phyloP scores from a whole-genome alignment of 495 filamentous ascomycete species.

The Penicillium lagena region DNA sequence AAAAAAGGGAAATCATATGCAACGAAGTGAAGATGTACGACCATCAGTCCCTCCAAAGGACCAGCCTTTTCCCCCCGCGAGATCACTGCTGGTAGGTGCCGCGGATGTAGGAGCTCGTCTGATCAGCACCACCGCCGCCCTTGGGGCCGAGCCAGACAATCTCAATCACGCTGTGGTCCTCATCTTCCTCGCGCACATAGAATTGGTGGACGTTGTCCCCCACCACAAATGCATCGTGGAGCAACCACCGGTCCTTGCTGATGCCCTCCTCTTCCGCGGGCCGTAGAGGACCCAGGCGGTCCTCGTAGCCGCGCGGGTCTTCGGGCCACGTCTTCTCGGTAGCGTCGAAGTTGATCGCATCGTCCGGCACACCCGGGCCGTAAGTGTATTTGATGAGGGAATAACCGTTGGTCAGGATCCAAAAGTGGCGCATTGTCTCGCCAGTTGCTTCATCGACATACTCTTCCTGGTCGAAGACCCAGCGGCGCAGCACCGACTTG shows the following conservation, averaged over 20 bases:
- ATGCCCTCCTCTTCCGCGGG: slow-evolving; percentile 34
- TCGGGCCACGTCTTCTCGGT: slow-evolving; percentile 60
- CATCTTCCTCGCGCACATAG: slow-evolving; percentile 41
- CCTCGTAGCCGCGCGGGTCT: slow-evolving; percentile 42
- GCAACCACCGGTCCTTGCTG: slow-evolving; percentile 39
- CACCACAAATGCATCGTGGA: slow-evolving; percentile 35
- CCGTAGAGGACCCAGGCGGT: slow-evolving; percentile 48
- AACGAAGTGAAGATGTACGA: slow-evolving; percentile 21
- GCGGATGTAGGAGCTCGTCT: slow-evolving; percentile 22
- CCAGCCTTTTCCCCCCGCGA: slow-evolving; percentile 11
- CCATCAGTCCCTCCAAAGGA: slow-evolving; percentile 12
- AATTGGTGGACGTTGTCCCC: slow-evolving; percentile 44
- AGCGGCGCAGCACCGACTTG: slow-evolving; percentile 55
- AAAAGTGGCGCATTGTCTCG: slow-evolving; percentile 37
- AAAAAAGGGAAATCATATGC: slow-evolving; percentile 32
- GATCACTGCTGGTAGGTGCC: slow-evolving; percentile 25
- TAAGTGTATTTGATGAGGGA: slow-evolving; percentile 51
- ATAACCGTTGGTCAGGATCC: slow-evolving; percentile 58
- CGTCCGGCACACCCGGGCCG: slow-evolving; percentile 32
- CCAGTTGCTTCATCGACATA: slow-evolving; percentile 32
- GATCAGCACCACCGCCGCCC: slow-evolving; percentile 35
- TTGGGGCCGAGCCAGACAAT: slow-evolving; percentile 45
- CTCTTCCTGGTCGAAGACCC: slow-evolving; percentile 51
- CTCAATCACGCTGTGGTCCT: slow-evolving; percentile 42
- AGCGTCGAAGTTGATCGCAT: slow-evolving; percentile 46